These are phyloP conservation scores for Sorghum bicolor DNA, from an alignment of 176 grass and related monocot species.

Conservation along the genomic window Sorghum_bicolor_NCBIv3 NC_012872.2:70114001-70114500, in stretches of 20 bases:
- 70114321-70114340: background rate
- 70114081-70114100: background rate
- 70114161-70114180: background rate
- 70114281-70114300: background rate
- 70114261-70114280: background rate
- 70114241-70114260: background rate
- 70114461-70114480: background rate
- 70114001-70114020: slow-evolving; percentile 93
- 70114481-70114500: background rate
- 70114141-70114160: background rate
- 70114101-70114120: background rate
- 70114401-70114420: background rate
- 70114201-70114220: background rate
- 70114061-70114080: background rate
- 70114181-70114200: background rate
- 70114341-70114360: background rate
- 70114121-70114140: background rate
- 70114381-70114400: background rate
- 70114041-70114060: slow-evolving; percentile 7
- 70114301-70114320: background rate
- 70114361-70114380: background rate
- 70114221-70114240: background rate
- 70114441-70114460: background rate
- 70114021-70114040: slow-evolving; percentile 71
- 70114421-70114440: too few relatives aligned